Evolutionary conservation across 495 filamentous ascomycete genomes (phyloP).

Genomic region (Penicillium taxi): DNA sequence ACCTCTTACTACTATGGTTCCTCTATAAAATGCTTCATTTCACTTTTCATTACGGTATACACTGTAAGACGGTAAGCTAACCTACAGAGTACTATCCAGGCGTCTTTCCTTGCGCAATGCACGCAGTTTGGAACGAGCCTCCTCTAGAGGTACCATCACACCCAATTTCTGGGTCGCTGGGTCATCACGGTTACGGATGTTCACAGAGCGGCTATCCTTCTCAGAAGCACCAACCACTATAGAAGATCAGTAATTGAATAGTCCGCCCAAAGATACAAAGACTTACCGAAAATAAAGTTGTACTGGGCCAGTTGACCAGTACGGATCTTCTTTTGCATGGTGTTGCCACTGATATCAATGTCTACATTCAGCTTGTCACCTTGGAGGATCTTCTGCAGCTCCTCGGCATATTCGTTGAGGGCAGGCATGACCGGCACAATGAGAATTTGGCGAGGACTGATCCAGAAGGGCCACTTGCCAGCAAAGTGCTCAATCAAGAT

Average conservation of each 20-base stretch:
- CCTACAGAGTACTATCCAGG: slow-evolving; percentile 44
- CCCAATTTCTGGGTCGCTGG: slow-evolving; percentile 70
- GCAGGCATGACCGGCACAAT: slow-evolving; percentile 85
- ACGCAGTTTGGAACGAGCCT: slow-evolving; percentile 65
- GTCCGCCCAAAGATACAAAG: background rate
- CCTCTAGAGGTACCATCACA: slow-evolving; percentile 63
- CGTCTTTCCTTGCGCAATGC: slow-evolving; percentile 59
- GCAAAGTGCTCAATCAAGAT: slow-evolving; percentile 93
- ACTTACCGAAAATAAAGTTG: slow-evolving; percentile 66
- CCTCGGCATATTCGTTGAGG: slow-evolving; percentile 76
- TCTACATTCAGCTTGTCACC: slow-evolving; percentile 65
- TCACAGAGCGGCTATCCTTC: slow-evolving; percentile 67
- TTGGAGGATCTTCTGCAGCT: slow-evolving; percentile 56
- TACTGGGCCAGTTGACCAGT: slow-evolving; percentile 81
- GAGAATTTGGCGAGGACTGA: slow-evolving; percentile 85
- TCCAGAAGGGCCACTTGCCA: slow-evolving; percentile 98
- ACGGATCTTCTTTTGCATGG: slow-evolving; percentile 92
- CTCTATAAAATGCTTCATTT: too few species aligned
- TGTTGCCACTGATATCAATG: slow-evolving; percentile 82
- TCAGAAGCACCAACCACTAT: slow-evolving; percentile 77
- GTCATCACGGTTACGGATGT: slow-evolving; percentile 87
- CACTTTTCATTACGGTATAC: too few species aligned
- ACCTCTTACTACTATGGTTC: too few species aligned
- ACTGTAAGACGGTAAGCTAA: slow-evolving; percentile 6
- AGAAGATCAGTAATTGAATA: background rate